Percentiles rank a stretch among this genome's conserved stretches.
Conservation (phyloP, 2,329 filamentous ascomycete species). For the Cladosporium oxysporum region DNA sequence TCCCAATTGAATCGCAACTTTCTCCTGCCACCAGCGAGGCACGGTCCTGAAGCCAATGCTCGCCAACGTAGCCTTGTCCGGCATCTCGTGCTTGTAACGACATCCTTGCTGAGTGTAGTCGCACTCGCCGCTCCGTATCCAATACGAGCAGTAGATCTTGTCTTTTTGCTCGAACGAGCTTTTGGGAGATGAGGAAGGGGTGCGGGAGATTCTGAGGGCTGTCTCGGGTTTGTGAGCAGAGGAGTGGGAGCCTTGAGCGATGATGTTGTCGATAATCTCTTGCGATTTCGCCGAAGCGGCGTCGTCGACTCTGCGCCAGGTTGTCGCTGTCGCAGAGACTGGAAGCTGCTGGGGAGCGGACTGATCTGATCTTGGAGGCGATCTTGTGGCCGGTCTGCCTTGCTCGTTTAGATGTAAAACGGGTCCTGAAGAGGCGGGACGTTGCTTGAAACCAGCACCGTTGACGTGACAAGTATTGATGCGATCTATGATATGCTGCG, state of each 20-base stretch:
- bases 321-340: slow-evolving; percentile 27
- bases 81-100: slow-evolving; percentile 90
- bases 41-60: slow-evolving; percentile 65
- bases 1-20: slow-evolving; percentile 36
- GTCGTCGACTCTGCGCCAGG: slow-evolving; percentile 28
- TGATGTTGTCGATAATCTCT: slow-evolving; percentile 32
- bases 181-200: slow-evolving; percentile 42
- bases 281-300: slow-evolving; percentile 24
- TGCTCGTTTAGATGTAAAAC: slow-evolving; percentile 25
- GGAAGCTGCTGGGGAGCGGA: slow-evolving; percentile 18
- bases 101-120: slow-evolving; percentile 85
- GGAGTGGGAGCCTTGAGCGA: slow-evolving; percentile 24
- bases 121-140: slow-evolving; percentile 83
- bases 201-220: slow-evolving; percentile 7
- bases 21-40: slow-evolving; percentile 60
- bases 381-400: slow-evolving; percentile 4
- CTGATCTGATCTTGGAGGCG: neutral
- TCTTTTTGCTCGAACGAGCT: slow-evolving; percentile 46
- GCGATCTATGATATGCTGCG: neutral
- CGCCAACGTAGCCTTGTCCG: slow-evolving; percentile 66
- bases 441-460: slow-evolving; percentile 19
- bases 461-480: neutral
- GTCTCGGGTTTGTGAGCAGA: slow-evolving; percentile 6
- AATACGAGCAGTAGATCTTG: slow-evolving; percentile 86
- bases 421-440: slow-evolving; percentile 28